Conservation (phyloP, 805 yeast genomes). For the Candida maesae region DNA sequence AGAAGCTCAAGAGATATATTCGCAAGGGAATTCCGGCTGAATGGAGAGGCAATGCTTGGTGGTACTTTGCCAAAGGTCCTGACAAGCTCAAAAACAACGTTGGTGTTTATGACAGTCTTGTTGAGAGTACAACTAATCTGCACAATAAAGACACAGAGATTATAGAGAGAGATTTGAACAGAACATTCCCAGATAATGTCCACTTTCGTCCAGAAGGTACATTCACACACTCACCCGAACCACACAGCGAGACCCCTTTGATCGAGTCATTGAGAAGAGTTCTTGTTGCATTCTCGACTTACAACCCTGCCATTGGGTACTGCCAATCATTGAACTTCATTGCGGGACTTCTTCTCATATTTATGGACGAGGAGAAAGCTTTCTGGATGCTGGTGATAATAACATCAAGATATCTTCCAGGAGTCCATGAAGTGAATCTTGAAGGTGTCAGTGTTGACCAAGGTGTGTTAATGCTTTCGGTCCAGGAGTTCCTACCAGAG, state of each 20-base stretch:
- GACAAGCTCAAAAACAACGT: conserved; percentile 63
- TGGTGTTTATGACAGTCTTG: conserved; percentile 71
- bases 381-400: conserved; percentile 96
- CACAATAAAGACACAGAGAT: conserved; percentile 82
- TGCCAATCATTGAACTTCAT: conserved; percentile 93
- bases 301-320: conserved; percentile 88
- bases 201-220: conserved; percentile 54
- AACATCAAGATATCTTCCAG: conserved; percentile 81
- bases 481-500: conserved; percentile 78
- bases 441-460: conserved; percentile 96
- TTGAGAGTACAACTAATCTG: conserved; percentile 49
- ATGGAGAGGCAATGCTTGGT: conserved; percentile 98
- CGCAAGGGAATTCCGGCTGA: conserved; percentile 95
- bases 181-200: conserved; percentile 93
- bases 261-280: conserved; percentile 76
- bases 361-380: conserved; percentile 84
- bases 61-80: conserved; percentile 84
- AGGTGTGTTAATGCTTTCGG: conserved; percentile 85
- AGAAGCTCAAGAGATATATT: conserved; percentile 73
- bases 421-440: conserved; percentile 81
- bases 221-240: background rate
- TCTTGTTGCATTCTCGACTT: conserved; percentile 75
- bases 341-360: conserved; percentile 79
- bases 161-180: conserved; percentile 86
- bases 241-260: conserved; percentile 53